A percentile compares a stretch with the other conserved stretches of the same genome.
Conservation (phyloP, 164 flowering plant species). For the Magnolia kwangsiensis region DNA sequence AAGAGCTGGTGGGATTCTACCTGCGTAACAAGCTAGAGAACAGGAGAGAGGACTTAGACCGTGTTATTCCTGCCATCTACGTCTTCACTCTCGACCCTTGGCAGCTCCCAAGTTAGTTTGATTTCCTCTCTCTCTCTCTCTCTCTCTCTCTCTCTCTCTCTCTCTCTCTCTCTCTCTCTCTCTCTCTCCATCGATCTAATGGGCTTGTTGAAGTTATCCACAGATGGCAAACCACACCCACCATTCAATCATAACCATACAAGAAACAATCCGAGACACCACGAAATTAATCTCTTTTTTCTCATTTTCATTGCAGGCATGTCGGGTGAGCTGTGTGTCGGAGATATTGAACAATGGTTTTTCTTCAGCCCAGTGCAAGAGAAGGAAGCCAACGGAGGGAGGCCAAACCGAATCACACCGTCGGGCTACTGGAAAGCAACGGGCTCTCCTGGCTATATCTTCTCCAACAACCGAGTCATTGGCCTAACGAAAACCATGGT, state of each 20-base stretch:
- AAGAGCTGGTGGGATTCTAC: slow-evolving; percentile 57
- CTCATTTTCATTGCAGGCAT: slow-evolving; percentile 25
- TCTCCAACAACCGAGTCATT: slow-evolving; percentile 36
- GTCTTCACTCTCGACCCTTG: slow-evolving; percentile 42
- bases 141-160: no score
- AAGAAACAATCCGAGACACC: not conserved
- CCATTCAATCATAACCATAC: no score
- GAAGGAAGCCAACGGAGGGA: slow-evolving; percentile 60
- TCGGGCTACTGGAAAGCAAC: slow-evolving; percentile 77
- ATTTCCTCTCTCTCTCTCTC: not conserved
- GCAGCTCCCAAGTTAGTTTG: slow-evolving; percentile 40
- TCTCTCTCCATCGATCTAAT: no score
- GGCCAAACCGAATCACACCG: slow-evolving; percentile 45
- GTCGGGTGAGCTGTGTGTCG: slow-evolving; percentile 36
- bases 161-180: no score
- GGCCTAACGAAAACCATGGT: slow-evolving; percentile 36
- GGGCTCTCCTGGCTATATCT: slow-evolving; percentile 56
- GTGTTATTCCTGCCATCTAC: slow-evolving; percentile 39
- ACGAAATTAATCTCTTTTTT: not conserved
- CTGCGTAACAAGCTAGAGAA: slow-evolving; percentile 43
- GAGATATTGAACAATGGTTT: slow-evolving; percentile 61
- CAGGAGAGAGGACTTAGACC: slow-evolving; percentile 18
- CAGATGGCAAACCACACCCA: no score
- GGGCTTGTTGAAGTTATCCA: no score
- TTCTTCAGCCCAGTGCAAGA: slow-evolving; percentile 61